These are phyloP conservation scores for Stenogyne calaminthoides DNA, from an alignment of 305 asterid genomes.

Conservation along the genomic window DNA sequence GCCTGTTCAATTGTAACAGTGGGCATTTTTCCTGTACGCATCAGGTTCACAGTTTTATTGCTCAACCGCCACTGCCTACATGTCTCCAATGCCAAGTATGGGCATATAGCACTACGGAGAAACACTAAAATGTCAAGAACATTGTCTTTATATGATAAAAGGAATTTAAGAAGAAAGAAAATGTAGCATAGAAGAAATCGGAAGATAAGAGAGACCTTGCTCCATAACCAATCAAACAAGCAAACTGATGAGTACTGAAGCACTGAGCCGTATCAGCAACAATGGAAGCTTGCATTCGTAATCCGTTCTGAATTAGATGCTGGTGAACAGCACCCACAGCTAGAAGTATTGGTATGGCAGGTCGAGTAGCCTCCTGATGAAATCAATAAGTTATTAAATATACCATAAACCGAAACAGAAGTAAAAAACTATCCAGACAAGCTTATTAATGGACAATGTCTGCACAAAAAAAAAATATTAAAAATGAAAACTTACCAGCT, in stretches of 20 bases:
- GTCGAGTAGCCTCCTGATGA: slow-evolving; percentile 85
- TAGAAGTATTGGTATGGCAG: slow-evolving; percentile 92
- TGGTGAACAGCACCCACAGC: slow-evolving; percentile 99
- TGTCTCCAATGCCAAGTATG: slow-evolving; percentile 97
- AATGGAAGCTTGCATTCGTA: slow-evolving; percentile 96
- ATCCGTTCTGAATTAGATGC: slow-evolving; percentile 95
- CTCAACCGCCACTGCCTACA: slow-evolving; percentile 99
- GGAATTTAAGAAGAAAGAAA: not conserved
- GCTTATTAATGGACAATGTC: not conserved
- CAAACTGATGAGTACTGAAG: slow-evolving; percentile 99
- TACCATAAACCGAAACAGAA: not conserved
- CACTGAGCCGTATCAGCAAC: slow-evolving; percentile 99
- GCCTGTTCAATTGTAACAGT: slow-evolving; percentile 96
- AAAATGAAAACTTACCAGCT: slow-evolving; percentile 60
- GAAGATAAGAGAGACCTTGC: slow-evolving; percentile 70
- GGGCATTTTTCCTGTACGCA: slow-evolving; percentile 99
- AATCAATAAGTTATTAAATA: slow-evolving; percentile 24
- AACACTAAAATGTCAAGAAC: slow-evolving; percentile 18
- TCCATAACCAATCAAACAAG: slow-evolving; percentile 98
- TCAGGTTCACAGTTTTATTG: slow-evolving; percentile 92
- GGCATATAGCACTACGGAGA: slow-evolving; percentile 85
- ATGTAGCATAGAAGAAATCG: slow-evolving; percentile 10
- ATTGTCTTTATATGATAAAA: not conserved
- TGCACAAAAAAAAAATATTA: not conserved
- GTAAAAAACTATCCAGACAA: not conserved